Evolutionary conservation across 768 basidiomycete species (phyloP), one percentile per base, ranked within the genome.

Genomic region (Coprinopsis strossmayeri): DNA sequence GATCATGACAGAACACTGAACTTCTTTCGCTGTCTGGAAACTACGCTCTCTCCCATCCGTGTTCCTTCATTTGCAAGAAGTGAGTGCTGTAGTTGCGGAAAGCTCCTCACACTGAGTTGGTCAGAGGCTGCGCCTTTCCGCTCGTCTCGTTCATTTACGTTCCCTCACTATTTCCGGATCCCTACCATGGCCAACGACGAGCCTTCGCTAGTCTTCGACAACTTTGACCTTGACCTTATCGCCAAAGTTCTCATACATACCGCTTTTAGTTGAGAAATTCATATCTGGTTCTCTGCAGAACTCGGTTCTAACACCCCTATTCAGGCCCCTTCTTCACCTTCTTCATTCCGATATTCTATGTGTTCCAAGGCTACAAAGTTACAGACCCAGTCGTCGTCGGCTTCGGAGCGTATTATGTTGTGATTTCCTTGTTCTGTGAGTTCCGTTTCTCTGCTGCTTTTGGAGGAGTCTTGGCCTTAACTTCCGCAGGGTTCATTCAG

Each of bases 241-340:
- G 67, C 89, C 55, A 90, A 88, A 67, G 88, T 92, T 46, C 69
- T 93, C 48, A 66, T 73, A 39, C 77, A 87, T 60, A 94, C 92
- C 1, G 70, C 72, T 23, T 88, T 94, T 71, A 90, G 91, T 87
- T 51, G 63, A 21, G 48, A 38, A 32, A 21, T 27, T 18, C 18
- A 32, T n/a, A 10, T 32, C 32, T n/a, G 28, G 28, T 34, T 39
- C 28, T 24, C 25, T 37, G 18, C 13, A 38, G 13, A 21, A 37
- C 34, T n/a, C n/a, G n/a, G 49, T 52, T n/a, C 49, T 27, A 30
- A 25, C 44, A 5, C 2, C 9, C 27, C 49, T 32, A 46, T 34
- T 21, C 57, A 91, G 89, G 87, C 54, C 91, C 92, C 15, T 87
- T 91, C 71, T 94, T 95, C 68, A 70, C 85, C 9, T 76, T 76